Evolutionary conservation across 495 filamentous ascomycete species (phyloP).

Genomic region (Sporormia fimetaria): DNA sequence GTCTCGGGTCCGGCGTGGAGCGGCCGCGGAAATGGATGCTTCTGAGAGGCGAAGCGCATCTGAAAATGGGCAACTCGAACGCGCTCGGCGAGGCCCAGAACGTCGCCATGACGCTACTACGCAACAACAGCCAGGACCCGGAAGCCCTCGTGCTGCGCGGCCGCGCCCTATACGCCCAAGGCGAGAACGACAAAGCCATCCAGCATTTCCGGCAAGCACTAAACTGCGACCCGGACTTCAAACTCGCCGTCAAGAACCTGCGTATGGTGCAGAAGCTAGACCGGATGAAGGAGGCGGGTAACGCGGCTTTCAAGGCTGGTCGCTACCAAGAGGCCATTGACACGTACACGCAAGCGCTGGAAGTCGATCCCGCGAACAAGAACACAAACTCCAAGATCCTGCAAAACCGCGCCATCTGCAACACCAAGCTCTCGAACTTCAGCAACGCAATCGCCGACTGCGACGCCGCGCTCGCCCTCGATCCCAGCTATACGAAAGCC

Average conservation of each 20-base stretch:
- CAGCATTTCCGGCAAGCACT: slow-evolving; percentile 84
- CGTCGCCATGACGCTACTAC: slow-evolving; percentile 73
- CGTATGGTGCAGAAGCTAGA: slow-evolving; percentile 82
- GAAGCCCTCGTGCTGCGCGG: slow-evolving; percentile 88
- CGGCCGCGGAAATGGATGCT: slow-evolving; percentile 87
- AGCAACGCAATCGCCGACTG: slow-evolving; percentile 71
- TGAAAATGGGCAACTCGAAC: slow-evolving; percentile 86
- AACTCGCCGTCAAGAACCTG: slow-evolving; percentile 69
- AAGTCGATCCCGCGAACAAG: slow-evolving; percentile 82
- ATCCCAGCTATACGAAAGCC: slow-evolving; percentile 79
- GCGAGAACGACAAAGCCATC: slow-evolving; percentile 91
- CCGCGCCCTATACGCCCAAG: slow-evolving; percentile 74
- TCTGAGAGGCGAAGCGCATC: slow-evolving; percentile 83
- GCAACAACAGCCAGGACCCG: slow-evolving; percentile 79
- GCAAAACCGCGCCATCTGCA: slow-evolving; percentile 79
- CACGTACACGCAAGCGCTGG: slow-evolving; percentile 70
- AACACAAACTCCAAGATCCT: slow-evolving; percentile 88
- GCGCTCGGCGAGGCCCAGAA: slow-evolving; percentile 84
- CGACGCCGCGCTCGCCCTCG: slow-evolving; percentile 71
- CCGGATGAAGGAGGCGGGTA: slow-evolving; percentile 87
- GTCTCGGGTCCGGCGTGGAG: slow-evolving; percentile 58
- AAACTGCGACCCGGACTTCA: slow-evolving; percentile 84
- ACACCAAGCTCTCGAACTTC: slow-evolving; percentile 70
- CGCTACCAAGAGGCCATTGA: slow-evolving; percentile 69
- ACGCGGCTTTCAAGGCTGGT: slow-evolving; percentile 75